Base-by-base conservation (phyloP, 164 flowering plant species). In the Hamamelis virginiana region DNA sequence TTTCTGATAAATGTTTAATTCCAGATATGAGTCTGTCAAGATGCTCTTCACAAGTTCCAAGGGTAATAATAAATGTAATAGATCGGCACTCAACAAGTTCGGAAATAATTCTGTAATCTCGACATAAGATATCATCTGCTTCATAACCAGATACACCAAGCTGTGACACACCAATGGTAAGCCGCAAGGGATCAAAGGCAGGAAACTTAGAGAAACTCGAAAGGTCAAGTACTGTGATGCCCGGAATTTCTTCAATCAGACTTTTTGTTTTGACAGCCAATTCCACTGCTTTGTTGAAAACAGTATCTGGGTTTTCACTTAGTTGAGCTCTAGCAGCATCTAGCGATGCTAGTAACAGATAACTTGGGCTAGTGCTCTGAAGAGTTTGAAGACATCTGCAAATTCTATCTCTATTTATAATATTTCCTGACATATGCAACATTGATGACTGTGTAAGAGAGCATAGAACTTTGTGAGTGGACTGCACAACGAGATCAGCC, bases 291-390 rank as follows among this genome's bases (percentile, higher is more conserved):
- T 64, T 55, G 47, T 69, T 72, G 64, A 81, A 81, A 55, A 76
- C 50, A 4, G 67, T 69, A 41, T 69, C 62, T 33, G 74, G 80
- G 43, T 69, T 67, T 61, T 72, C 75, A 48, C 73, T 74, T 15
- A 81, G 25, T 57, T 81, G 84, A 58, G 78, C 78, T 76, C 78
- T 78, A 23, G 82, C 78, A 21, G 82, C 84, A 74, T 81, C 84
- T 22, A 81, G 62, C 8, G 84, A 78, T 14, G 84, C 82, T 21
- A 81, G 62, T 65, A 81, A 80, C 57, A 81, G 64, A 70, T 78
- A 71, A 55, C 82, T 81, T 23, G 84, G 84, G 55, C 84, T 81
- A 10, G 84, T 66, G 64, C 76, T 78, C 72, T 78, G 81, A 59
- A 81, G 84, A 1, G 75, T 76, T 50, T 76, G 84, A 53, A 81